Evolutionary conservation across 2,329 filamentous ascomycete species (phyloP).

Genomic region (Aureobasidium pullulans): DNA sequence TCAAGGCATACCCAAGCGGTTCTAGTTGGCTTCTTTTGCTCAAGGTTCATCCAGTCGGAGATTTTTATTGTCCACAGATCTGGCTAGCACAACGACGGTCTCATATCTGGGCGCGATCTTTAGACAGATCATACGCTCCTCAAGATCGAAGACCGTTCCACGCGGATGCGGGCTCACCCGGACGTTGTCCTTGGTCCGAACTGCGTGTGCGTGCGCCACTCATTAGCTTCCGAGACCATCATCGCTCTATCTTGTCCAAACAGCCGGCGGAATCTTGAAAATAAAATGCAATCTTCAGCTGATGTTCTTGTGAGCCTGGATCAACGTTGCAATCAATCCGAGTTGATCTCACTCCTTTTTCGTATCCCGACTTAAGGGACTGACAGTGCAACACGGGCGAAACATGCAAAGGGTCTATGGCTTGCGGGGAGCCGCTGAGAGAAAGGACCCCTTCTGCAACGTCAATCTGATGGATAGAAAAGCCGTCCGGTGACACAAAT

Average conservation of each 20-base stretch:
- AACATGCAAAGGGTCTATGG: not conserved
- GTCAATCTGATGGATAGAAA: not conserved
- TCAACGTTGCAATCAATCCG: not conserved
- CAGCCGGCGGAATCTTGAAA: not conserved
- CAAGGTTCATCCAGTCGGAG: not conserved
- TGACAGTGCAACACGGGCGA: not conserved
- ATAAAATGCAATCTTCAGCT: not conserved
- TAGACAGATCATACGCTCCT: not conserved
- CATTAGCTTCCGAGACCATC: constrained; percentile 8
- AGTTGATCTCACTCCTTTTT: not conserved
- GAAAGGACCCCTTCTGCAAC: not conserved
- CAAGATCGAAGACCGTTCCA: constrained; percentile 7
- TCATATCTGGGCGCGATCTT: not conserved
- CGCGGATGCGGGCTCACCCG: not conserved
- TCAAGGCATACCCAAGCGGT: not conserved
- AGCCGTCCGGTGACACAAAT: constrained; percentile 3
- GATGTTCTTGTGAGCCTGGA: not conserved
- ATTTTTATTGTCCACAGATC: constrained; percentile 1
- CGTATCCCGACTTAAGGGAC: not conserved
- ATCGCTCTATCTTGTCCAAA: not conserved
- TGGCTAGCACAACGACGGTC: constrained; percentile 3
- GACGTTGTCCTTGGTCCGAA: constrained; percentile 5
- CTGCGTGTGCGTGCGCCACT: constrained; percentile 5
- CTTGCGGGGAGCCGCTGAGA: constrained; percentile 5
- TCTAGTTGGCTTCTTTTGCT: not conserved